phyloP scores from a whole-genome alignment of 768 basidiomycete genomes.

The Amanita muscaria region DNA sequence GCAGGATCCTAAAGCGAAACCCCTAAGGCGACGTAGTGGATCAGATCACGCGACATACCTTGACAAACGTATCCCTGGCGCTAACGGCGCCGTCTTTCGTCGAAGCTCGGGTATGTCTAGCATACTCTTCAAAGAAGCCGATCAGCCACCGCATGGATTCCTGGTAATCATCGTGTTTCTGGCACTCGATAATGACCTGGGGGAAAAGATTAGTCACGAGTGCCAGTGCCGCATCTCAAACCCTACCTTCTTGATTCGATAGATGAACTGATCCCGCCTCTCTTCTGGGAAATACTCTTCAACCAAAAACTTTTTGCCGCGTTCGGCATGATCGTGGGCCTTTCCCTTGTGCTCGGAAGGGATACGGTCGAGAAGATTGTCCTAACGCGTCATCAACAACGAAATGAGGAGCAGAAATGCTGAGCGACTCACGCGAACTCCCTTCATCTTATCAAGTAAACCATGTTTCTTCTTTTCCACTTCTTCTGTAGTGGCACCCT shows the following conservation, averaged over 20 bases:
- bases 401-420: slow-evolving; percentile 17
- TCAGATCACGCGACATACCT: neutral
- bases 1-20: slow-evolving; percentile 35
- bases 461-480: slow-evolving; percentile 25
- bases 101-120: slow-evolving; percentile 33
- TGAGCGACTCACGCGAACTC: slow-evolving; percentile 24
- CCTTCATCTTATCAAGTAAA: slow-evolving; percentile 27
- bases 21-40: neutral
- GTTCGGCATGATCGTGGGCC: slow-evolving; percentile 44
- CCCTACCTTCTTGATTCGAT: slow-evolving; percentile 82
- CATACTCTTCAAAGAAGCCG: slow-evolving; percentile 53
- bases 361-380: slow-evolving; percentile 36
- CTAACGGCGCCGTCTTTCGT: slow-evolving; percentile 16
- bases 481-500: slow-evolving; percentile 12
- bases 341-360: slow-evolving; percentile 62
- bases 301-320: slow-evolving; percentile 55
- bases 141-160: slow-evolving; percentile 71
- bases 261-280: slow-evolving; percentile 88
- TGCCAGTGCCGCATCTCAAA: neutral
- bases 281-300: slow-evolving; percentile 90
- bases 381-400: slow-evolving; percentile 8
- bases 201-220: neutral
- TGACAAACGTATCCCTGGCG: slow-evolving; percentile 7
- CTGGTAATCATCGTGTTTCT: slow-evolving; percentile 88
- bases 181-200: slow-evolving; percentile 82